phyloP scores from a whole-genome alignment of 495 filamentous ascomycete species.

The Penicillium malachiteum region DNA sequence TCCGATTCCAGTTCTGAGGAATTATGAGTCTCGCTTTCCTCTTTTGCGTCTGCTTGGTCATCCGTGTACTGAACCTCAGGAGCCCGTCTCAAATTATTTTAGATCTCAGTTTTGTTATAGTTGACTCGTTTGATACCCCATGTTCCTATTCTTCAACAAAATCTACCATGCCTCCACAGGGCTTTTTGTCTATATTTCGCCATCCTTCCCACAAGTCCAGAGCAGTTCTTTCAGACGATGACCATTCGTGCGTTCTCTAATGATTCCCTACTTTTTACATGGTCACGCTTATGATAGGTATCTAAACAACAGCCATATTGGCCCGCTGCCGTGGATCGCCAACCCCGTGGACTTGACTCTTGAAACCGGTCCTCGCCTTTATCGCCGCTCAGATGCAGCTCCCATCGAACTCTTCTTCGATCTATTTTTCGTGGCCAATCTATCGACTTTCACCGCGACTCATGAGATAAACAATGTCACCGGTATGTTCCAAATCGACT shows the following conservation, averaged over 20 bases:
- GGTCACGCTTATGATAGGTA: neutral
- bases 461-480: constrained; percentile 52
- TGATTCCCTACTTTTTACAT: neutral
- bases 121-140: constrained; percentile 28
- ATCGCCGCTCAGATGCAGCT: constrained; percentile 46
- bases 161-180: constrained; percentile 14
- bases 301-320: neutral
- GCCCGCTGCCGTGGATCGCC: constrained; percentile 32
- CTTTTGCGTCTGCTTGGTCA: neutral
- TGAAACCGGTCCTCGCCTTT: constrained; percentile 25
- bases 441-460: constrained; percentile 60
- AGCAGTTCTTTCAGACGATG: neutral
- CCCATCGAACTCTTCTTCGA: constrained; percentile 67
- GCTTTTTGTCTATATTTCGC: constrained; percentile 13
- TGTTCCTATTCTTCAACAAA: constrained; percentile 17
- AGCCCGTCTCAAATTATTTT: neutral
- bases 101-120: neutral
- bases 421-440: constrained; percentile 67
- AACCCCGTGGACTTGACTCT: constrained; percentile 29
- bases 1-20: constrained; percentile 31
- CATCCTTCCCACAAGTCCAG: constrained; percentile 16
- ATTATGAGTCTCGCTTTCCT: constrained; percentile 16
- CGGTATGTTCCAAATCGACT: constrained; percentile 21
- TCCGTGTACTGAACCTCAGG: neutral
- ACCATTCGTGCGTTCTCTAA: neutral